Base-by-base conservation (phyloP, 768 basidiomycete species). In the Xerocomus potaroensis region DNA sequence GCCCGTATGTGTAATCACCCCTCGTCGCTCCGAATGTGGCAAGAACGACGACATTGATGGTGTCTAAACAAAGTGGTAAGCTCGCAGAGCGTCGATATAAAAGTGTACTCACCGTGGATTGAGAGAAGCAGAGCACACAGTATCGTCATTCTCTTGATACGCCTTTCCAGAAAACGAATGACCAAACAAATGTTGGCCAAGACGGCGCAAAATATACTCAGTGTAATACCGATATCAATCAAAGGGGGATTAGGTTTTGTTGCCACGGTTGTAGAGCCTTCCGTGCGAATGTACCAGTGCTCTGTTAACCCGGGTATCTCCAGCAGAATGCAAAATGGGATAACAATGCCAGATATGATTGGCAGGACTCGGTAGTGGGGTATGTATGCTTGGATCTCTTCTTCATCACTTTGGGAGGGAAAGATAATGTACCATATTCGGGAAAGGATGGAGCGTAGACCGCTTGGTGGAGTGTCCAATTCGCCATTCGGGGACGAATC, bases 291-390 rank as follows among this genome's bases (percentile, higher is more conserved):
- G 51, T 82, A 87, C 87, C 86, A 87, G 43, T 76, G 74, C 48
- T 81, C 82, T 1, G 87, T 91, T 10, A 91, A 65, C 14, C 84
- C 84, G 1, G 90, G 90, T 23, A 92, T 87, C 56, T 86, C 84
- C 24, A 91, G 72, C n/a, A 92, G 72, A 40, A 91, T 85, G 15
- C 83, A 78, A 56, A 92, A 88, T 0, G 87, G 84, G 30, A 87
- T 79, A 49, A 81, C 61, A 32, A 84, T 71, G 16, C 83, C 84
- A 12, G 86, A 80, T 8, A 87, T 47, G 33, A 88, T 81, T 0
- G 85, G 85, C 5, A 79, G 66, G 42, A 69, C 69, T 15, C 87
- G 80, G 59, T 83, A 84, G 42, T 77, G 76, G 19, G 83, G 81
- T 24, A 76, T 58, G 46, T 72, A 75, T 24, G 58, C 46, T 27